Evolutionary conservation across 805 yeast genomes (phyloP).

Genomic region (Zygosaccharomyces siamensis): DNA sequence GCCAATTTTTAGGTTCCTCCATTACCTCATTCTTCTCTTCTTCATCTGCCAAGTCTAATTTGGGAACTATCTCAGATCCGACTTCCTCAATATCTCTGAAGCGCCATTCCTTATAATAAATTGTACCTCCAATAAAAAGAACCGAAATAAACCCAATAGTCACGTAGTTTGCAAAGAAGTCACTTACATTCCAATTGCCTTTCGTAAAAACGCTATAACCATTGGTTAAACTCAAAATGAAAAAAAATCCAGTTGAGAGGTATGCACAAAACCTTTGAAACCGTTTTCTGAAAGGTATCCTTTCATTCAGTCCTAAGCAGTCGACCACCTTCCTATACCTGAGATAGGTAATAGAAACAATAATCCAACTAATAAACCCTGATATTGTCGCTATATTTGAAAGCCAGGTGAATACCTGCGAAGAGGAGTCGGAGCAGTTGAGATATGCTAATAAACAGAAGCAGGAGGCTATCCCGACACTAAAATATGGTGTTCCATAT

Average conservation of each 20-base stretch:
- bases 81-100: neutral
- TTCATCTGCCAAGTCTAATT: neutral
- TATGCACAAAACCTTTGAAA: neutral
- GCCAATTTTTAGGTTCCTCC: neutral
- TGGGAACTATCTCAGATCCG: neutral
- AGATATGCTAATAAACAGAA: constrained; percentile 44
- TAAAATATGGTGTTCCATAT: constrained; percentile 48
- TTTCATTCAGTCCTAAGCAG: neutral
- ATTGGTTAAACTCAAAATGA: neutral
- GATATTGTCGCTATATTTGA: constrained; percentile 56
- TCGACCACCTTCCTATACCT: constrained; percentile 53
- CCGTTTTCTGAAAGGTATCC: neutral
- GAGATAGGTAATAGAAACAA: constrained; percentile 45
- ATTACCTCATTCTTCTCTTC: neutral
- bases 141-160: neutral
- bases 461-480: constrained; percentile 10
- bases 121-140: neutral
- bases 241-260: neutral
- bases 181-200: neutral
- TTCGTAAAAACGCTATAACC: neutral
- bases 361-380: constrained; percentile 55
- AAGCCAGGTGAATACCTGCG: constrained; percentile 54
- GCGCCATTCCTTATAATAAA: neutral
- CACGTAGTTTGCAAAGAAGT: neutral
- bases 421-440: constrained; percentile 45